A percentile compares a stretch with the other conserved stretches of the same genome.
Conservation (phyloP, 140 eudicot species). For the Ambrosia hybrid region DNA sequence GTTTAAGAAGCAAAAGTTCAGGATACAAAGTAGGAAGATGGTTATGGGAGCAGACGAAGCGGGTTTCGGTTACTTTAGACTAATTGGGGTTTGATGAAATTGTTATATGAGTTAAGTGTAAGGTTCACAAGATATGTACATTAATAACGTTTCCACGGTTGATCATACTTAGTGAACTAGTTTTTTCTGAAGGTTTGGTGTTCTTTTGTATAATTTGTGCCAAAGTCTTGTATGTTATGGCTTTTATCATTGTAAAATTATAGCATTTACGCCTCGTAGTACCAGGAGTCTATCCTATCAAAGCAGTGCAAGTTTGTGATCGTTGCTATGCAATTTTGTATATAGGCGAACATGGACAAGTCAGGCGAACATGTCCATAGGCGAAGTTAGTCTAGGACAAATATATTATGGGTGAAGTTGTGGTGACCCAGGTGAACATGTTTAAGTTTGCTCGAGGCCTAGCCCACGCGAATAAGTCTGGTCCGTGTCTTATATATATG, state of each 20-base stretch:
- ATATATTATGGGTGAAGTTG: too few relatives aligned
- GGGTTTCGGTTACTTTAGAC: constrained; percentile 10
- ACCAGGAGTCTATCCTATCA: too few relatives aligned
- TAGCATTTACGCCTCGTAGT: neutral
- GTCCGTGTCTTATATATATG: too few relatives aligned
- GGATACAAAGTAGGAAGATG: neutral
- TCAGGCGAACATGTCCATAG: too few relatives aligned
- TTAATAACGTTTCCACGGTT: constrained; percentile 14
- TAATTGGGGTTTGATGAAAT: constrained; percentile 22
- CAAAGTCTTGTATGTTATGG: neutral
- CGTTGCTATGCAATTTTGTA: too few relatives aligned
- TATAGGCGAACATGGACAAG: too few relatives aligned
- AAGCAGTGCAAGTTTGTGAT: too few relatives aligned
- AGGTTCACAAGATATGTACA: constrained; percentile 38
- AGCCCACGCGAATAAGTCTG: too few relatives aligned
- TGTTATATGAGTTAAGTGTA: constrained; percentile 25
- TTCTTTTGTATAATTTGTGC: neutral
- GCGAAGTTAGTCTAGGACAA: too few relatives aligned
- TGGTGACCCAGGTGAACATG: too few relatives aligned
- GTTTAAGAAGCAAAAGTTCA: neutral
- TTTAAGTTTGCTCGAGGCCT: too few relatives aligned
- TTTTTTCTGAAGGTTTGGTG: constrained; percentile 4
- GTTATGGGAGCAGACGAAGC: constrained; percentile 6
- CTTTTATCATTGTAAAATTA: neutral
- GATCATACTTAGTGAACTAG: constrained; percentile 10